Conservation (phyloP, 2,329 filamentous ascomycete genomes). For the Nemania sp. region DNA sequence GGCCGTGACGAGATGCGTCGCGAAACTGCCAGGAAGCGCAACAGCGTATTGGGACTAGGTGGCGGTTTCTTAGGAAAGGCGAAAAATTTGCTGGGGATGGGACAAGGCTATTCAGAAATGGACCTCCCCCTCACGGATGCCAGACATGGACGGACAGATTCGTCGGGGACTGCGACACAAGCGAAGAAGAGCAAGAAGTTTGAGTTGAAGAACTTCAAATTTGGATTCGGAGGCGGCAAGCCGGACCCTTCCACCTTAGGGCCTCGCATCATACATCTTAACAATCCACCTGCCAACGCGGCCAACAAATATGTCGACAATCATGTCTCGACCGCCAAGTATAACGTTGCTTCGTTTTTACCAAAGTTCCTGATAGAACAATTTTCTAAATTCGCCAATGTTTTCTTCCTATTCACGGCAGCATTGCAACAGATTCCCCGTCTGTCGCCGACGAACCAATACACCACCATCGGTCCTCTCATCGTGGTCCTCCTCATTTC, state of each 20-base stretch:
- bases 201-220: slow-evolving; percentile 81
- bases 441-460: slow-evolving; percentile 92
- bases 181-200: slow-evolving; percentile 60
- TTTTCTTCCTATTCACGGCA: slow-evolving; percentile 99
- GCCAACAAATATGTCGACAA: slow-evolving; percentile 93
- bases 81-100: slow-evolving; percentile 90
- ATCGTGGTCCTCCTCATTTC: slow-evolving; percentile 91
- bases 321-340: slow-evolving; percentile 96
- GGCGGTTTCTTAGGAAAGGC: slow-evolving; percentile 85
- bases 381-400: slow-evolving; percentile 98
- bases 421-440: slow-evolving; percentile 92
- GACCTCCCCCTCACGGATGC: slow-evolving; percentile 90
- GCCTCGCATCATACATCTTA: slow-evolving; percentile 90
- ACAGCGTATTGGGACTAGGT: slow-evolving; percentile 85
- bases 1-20: slow-evolving; percentile 49
- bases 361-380: slow-evolving; percentile 98
- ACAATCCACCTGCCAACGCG: slow-evolving; percentile 92
- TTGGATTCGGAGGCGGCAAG: slow-evolving; percentile 84
- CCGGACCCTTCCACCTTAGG: slow-evolving; percentile 89
- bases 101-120: slow-evolving; percentile 91
- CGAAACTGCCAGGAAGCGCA: slow-evolving; percentile 72
- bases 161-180: slow-evolving; percentile 34
- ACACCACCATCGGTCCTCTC: slow-evolving; percentile 95
- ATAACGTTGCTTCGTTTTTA: slow-evolving; percentile 89
- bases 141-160: slow-evolving; percentile 47